Conservation (phyloP, 805 yeast genomes). For the Torulaspora quercuum region DNA sequence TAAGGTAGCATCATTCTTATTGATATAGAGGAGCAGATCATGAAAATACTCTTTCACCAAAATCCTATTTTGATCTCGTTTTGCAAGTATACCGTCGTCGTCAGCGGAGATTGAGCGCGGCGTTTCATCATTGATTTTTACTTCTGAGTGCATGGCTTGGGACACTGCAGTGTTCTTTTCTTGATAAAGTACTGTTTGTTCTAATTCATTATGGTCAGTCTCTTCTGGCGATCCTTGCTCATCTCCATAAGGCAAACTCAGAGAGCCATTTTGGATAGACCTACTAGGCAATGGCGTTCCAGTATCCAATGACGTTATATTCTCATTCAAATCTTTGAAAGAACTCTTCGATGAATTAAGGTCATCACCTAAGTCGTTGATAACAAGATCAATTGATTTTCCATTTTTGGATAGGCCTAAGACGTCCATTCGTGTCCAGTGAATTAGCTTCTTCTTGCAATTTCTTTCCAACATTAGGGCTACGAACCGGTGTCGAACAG, state of each 20-base stretch:
- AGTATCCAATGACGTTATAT: slow-evolving; percentile 11
- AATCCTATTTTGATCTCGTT: slow-evolving; percentile 15
- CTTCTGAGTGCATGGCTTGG: too few species aligned
- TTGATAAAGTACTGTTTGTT: background rate
- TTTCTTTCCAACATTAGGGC: slow-evolving; percentile 11
- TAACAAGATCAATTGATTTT: slow-evolving; percentile 10
- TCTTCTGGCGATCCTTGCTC: background rate
- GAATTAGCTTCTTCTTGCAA: background rate
- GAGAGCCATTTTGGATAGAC: background rate
- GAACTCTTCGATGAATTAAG: slow-evolving; percentile 1
- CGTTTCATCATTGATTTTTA: too few species aligned
- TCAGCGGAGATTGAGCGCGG: background rate
- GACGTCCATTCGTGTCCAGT: slow-evolving; percentile 5
- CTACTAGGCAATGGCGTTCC: slow-evolving; percentile 13
- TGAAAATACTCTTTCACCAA: slow-evolving; percentile 27
- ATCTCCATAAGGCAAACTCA: background rate
- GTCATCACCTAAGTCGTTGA: slow-evolving; percentile 2
- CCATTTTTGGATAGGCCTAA: slow-evolving; percentile 16
- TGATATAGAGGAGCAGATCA: slow-evolving; percentile 28
- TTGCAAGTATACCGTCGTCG: slow-evolving; percentile 1
- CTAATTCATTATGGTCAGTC: background rate
- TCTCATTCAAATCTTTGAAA: slow-evolving; percentile 1
- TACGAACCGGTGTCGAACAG: slow-evolving; percentile 20
- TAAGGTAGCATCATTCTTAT: slow-evolving; percentile 27
- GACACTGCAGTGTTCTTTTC: too few species aligned